Evolutionary conservation across 2,329 filamentous ascomycete genomes (phyloP).

Genomic region (Zasmidium angulare): DNA sequence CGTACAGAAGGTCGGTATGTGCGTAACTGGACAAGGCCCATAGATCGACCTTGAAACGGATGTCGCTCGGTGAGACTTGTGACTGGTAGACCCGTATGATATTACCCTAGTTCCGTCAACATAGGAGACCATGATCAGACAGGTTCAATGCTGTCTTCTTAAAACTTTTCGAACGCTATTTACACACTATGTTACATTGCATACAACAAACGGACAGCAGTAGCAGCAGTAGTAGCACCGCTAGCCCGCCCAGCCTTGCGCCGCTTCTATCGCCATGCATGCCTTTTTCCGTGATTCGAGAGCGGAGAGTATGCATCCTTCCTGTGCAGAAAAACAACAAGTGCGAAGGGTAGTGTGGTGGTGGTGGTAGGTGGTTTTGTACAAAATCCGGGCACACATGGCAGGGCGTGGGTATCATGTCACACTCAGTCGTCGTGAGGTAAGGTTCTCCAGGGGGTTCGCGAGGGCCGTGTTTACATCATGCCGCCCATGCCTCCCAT

Average conservation of each 20-base stretch:
- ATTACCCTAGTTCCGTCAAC: no score
- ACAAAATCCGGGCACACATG: conserved; percentile 8
- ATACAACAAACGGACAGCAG: conserved; percentile 2
- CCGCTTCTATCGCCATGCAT: conserved; percentile 6
- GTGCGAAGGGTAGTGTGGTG: conserved; percentile 8
- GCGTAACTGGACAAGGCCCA: no score
- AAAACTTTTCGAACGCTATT: conserved; percentile 19
- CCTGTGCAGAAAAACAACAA: conserved; percentile 14
- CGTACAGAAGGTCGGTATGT: no score
- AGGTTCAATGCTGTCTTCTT: background rate
- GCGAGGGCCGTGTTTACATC: conserved; percentile 27
- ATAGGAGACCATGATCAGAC: background rate
- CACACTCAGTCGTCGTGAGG: conserved; percentile 11
- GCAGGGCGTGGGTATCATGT: conserved; percentile 16
- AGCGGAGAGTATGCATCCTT: conserved; percentile 13
- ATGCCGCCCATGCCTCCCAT: conserved; percentile 25
- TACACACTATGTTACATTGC: conserved; percentile 20
- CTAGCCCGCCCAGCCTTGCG: background rate
- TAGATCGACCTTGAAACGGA: background rate
- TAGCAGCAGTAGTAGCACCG: no score
- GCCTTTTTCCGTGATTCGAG: conserved; percentile 9
- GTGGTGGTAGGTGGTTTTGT: conserved; percentile 11
- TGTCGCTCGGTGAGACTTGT: background rate
- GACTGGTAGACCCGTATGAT: no score
- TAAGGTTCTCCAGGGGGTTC: background rate